Percentiles rank a stretch among this genome's conserved stretches.
phyloP scores from a whole-genome alignment of 1,284 basidiomycete species.

The Trichosporon ovoides region DNA sequence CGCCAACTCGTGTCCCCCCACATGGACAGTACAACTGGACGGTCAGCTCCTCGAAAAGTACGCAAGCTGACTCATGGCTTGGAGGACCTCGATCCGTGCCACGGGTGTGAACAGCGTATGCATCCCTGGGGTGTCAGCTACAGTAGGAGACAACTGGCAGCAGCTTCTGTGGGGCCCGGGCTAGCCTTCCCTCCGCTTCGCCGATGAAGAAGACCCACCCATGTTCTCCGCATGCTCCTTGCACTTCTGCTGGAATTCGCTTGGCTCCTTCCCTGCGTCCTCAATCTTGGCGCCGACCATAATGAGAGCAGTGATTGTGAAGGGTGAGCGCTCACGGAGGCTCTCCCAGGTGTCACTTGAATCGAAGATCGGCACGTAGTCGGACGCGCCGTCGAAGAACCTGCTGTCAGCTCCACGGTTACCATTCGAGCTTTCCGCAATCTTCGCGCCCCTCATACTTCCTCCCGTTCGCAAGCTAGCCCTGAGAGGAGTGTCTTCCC shows the following conservation, averaged over 20 bases:
- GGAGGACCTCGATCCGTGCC: slow-evolving; percentile 70
- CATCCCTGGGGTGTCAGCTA: slow-evolving; percentile 44
- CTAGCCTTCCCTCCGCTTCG: not conserved
- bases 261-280: slow-evolving; percentile 63
- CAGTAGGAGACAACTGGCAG: too few species aligned
- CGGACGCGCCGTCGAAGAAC: slow-evolving; percentile 75
- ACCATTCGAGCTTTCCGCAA: too few species aligned
- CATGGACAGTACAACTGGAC: slow-evolving; percentile 33
- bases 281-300: slow-evolving; percentile 77
- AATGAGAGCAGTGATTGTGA: slow-evolving; percentile 62
- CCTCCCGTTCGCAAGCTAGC: too few species aligned
- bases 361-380: slow-evolving; percentile 81
- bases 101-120: slow-evolving; percentile 80
- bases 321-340: slow-evolving; percentile 34
- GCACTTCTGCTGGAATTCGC: slow-evolving; percentile 38
- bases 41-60: slow-evolving; percentile 2
- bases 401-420: slow-evolving; percentile 12
- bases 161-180: too few species aligned
- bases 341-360: slow-evolving; percentile 67
- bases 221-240: slow-evolving; percentile 73
- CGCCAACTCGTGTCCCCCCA: slow-evolving; percentile 46
- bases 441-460: too few species aligned
- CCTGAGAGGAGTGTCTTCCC: too few species aligned
- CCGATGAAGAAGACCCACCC: slow-evolving; percentile 47
- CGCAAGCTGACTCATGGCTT: slow-evolving; percentile 59